phyloP scores from a whole-genome alignment of 768 basidiomycete species.

The Filobasidium wieringae region DNA sequence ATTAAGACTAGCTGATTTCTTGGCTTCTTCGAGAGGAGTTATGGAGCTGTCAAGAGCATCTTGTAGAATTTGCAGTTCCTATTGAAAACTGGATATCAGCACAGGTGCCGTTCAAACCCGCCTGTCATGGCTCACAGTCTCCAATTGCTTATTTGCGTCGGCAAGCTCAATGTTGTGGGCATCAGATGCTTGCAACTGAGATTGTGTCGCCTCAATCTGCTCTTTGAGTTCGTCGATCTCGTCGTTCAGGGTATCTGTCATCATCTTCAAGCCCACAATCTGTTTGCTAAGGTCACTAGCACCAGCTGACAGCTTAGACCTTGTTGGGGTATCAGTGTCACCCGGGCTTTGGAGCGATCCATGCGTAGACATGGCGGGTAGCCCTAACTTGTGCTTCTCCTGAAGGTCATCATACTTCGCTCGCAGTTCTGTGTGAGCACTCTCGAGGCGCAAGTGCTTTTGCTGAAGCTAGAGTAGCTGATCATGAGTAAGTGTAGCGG shows the following conservation, averaged over 20 bases:
- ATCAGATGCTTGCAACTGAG: constrained; percentile 45
- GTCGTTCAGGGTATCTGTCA: constrained; percentile 76
- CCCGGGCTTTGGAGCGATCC: neutral
- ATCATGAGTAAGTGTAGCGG: neutral
- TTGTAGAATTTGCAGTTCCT: constrained; percentile 5
- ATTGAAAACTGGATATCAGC: neutral
- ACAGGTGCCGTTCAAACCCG: neutral
- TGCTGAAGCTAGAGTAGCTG: neutral
- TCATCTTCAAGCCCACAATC: constrained; percentile 45
- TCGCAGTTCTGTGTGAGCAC: neutral
- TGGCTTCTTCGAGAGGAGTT: neutral
- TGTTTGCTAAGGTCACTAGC: constrained; percentile 23
- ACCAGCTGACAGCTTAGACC: constrained; percentile 22
- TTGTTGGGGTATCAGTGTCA: neutral
- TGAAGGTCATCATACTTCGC: constrained; percentile 5
- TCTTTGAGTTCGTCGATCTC: constrained; percentile 57
- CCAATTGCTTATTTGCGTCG: neutral
- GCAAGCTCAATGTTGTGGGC: constrained; percentile 4
- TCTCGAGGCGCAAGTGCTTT: neutral
- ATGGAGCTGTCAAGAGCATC: constrained; percentile 7
- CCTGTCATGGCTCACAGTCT: neutral
- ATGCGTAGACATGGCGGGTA: neutral
- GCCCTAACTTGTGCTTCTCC: constrained; percentile 1
- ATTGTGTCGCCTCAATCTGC: constrained; percentile 57
- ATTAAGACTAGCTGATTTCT: neutral